Evolutionary conservation across 345 rosid genomes (phyloP), one percentile per base, ranked within the genome.

Genomic region (Eucalyptus pumila): DNA sequence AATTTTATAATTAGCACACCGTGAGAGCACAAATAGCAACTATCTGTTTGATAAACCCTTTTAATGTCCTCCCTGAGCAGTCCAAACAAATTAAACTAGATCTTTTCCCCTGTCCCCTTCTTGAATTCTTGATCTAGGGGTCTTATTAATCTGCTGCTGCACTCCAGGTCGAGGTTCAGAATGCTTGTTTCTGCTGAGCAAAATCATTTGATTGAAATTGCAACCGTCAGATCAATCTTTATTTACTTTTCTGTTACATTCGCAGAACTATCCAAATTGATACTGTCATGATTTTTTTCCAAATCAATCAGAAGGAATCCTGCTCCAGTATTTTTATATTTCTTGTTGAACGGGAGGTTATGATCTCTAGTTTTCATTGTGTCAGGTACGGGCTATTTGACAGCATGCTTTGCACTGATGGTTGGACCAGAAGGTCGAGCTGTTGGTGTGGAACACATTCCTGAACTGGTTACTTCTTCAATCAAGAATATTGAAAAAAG

Each of bases 401-500:
- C 98, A 42, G 99, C 97, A 83, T 98, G 99, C 94, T 96, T 98
- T 93, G 97, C 99, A 3, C 49, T 96, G 54, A 96, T 98, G 99
- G 99, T 98, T 89, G 99, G 98, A 87, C 91, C 94, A 37, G 92
- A 95, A 85, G 99, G 99, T 9, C 96, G 96, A 32, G 96, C 94
- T 87, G 94, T 97, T 91, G 99, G 99, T 6, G 96, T 97, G 14
- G 99, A 98, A 86, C 99, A 98, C 93, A 98, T 98, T 67, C 96
- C 98, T 58, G 95, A 97, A 90, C 90, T 98, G 91, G 97, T 92
- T 88, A 89, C 92, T 88, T 91, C 91, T 87, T 97, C 99, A 26
- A 92, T 94, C 89, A 90, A 94, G 93, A 96, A 97, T 86, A 91
- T 97, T 6, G 93, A 94, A 58, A 96, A 93, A 90, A 96, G 99